Conservation (phyloP, 73 alveolate genomes). For the Durusdinium trenchii region DNA sequence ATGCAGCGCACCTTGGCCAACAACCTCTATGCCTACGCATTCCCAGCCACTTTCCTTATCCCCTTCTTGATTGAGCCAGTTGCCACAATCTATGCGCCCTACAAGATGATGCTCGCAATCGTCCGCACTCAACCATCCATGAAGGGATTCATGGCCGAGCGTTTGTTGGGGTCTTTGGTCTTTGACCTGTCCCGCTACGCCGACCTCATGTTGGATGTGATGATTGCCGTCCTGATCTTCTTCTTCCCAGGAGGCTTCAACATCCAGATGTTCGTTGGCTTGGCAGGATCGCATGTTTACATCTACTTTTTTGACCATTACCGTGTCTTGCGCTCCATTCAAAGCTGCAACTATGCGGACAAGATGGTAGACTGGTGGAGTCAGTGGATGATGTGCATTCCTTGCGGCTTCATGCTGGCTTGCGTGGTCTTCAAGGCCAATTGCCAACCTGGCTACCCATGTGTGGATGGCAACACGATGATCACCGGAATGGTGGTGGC, state of each 20-base stretch:
- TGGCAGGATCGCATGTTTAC: constrained; percentile 86
- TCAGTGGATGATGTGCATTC: constrained; percentile 89
- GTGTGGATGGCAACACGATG: constrained; percentile 77
- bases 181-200: constrained; percentile 91
- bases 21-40: constrained; percentile 91
- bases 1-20: constrained; percentile 93
- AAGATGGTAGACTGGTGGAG: constrained; percentile 93
- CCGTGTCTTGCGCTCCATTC: constrained; percentile 95
- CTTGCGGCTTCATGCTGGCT: constrained; percentile 79
- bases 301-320: constrained; percentile 91
- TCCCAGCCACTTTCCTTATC: constrained; percentile 90
- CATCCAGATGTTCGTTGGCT: constrained; percentile 77
- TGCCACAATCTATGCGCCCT: constrained; percentile 93
- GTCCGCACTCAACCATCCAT: constrained; percentile 67
- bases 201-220: constrained; percentile 43
- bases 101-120: constrained; percentile 86
- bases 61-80: constrained; percentile 91
- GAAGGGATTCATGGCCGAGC: constrained; percentile 93
- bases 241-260: constrained; percentile 90
- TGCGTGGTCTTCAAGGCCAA: constrained; percentile 81
- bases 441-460: constrained; percentile 74
- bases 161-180: constrained; percentile 77
- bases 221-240: constrained; percentile 89
- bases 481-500: constrained; percentile 9
- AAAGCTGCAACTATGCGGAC: constrained; percentile 83